Percentiles rank a stretch among this genome's conserved stretches.
Conservation (phyloP, 2,329 filamentous ascomycete species). For the Neofusicoccum kwambonambiense region DNA sequence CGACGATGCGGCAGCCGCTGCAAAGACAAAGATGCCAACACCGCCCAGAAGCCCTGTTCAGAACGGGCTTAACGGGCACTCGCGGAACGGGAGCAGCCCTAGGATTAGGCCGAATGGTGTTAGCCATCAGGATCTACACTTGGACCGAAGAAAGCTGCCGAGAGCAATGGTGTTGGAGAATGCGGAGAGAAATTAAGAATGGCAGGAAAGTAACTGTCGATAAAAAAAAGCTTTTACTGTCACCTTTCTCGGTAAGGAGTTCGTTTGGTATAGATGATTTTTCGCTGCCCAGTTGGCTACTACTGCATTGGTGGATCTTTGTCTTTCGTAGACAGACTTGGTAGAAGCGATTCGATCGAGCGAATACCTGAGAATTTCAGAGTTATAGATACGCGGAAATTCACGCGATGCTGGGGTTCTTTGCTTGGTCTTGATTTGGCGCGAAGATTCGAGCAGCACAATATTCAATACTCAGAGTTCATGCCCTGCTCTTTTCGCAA, state of each 20-base stretch:
- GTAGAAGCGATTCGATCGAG: not conserved
- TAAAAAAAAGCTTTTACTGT: not conserved
- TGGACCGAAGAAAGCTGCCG: constrained; percentile 38
- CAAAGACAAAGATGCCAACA: constrained; percentile 10
- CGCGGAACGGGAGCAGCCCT: constrained; percentile 22
- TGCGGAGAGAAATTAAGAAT: constrained; percentile 22
- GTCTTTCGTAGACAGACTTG: not conserved
- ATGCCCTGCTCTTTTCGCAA: no score
- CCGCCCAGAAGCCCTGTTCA: constrained; percentile 11
- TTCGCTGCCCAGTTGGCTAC: not conserved
- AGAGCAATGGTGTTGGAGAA: constrained; percentile 21
- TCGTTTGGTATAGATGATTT: not conserved
- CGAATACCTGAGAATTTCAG: no score
- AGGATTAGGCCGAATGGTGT: constrained; percentile 31
- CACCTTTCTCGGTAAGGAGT: not conserved
- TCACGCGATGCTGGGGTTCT: no score
- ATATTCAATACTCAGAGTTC: no score
- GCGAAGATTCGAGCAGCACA: no score
- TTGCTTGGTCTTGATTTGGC: no score
- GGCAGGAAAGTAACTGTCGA: not conserved
- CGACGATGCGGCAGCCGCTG: constrained; percentile 22
- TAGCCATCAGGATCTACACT: constrained; percentile 37
- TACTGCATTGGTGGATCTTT: not conserved
- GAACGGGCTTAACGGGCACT: constrained; percentile 9
- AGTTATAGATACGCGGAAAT: no score